Evolutionary conservation across 495 filamentous ascomycete genomes (phyloP), one percentile per base, ranked within the genome.

Genomic region (Echria macrotheca): DNA sequence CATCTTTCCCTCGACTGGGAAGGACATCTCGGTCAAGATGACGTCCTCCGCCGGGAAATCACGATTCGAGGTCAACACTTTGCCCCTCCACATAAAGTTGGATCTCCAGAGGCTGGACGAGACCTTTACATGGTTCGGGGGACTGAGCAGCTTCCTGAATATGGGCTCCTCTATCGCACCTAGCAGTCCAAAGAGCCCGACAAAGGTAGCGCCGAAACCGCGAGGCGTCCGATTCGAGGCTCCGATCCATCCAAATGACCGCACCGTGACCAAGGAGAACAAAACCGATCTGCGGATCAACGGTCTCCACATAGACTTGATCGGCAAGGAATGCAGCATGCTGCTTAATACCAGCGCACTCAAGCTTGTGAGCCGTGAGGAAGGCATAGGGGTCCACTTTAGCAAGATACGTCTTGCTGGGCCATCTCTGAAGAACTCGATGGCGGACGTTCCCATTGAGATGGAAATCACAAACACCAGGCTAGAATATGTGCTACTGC

Each of bases 61-160:
- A n/a, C 74, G 75, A 35, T 63, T 87, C 19, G 79, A 85, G n/a
- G 56, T 95, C n/a, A 77, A 74, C n/a, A 95, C 90, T 2, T 73
- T 93, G 11, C 89, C 91, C 2, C 64, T 97, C 1, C 80, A 84
- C 45, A 49, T 97, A 5, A 78, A 78, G 48, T 60, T 97, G 22
- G 87, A 97, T 65, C 71, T 96, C 9, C 83, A 84, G 52, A 80
- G 77, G 31, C 58, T 97, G 10, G 94, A 99, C 54, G 91, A 95
- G 43, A 85, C 85, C 4, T 78, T 97, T 43, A 78, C 81, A 24
- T 90, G 87, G 75, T 87, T 96, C 60, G 94, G 93, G 12, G 94
- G 94, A 0, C 70, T 99, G 15, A 96, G 91, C 59, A 89, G 89
- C 51, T 85, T 99, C 36, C 68, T 99, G 24, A 91, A 90, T 53